Evolutionary conservation across 2,329 filamentous ascomycete genomes (phyloP).

Genomic region (Herpotrichia juniperi): DNA sequence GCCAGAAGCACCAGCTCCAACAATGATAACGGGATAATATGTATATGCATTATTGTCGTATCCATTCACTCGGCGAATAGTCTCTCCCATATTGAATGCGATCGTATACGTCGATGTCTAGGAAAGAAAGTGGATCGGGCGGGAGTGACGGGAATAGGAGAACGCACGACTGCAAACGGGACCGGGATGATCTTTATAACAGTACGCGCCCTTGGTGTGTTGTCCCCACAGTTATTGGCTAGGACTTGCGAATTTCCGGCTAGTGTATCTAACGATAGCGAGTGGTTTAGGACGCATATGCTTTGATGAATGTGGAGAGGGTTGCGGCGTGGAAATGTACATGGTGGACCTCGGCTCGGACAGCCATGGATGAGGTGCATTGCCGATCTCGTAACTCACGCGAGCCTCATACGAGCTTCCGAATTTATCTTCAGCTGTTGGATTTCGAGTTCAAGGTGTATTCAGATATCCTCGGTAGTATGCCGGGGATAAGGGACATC

Average conservation of each 20-base stretch:
- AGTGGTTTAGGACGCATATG: not conserved
- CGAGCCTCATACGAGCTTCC: not conserved
- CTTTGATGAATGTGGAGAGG: not conserved
- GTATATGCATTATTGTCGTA: constrained; percentile 48
- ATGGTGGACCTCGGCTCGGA: constrained; percentile 1
- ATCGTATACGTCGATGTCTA: not conserved
- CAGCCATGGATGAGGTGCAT: not conserved
- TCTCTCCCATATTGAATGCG: constrained; percentile 30
- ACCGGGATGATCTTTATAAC: not conserved
- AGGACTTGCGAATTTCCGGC: no score
- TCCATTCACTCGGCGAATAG: constrained; percentile 45
- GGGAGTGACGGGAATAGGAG: not conserved
- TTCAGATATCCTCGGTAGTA: not conserved
- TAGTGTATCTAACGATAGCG: no score
- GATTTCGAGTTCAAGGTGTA: not conserved
- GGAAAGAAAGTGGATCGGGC: not conserved
- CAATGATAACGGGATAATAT: constrained; percentile 58
- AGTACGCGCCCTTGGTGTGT: no score
- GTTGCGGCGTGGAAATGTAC: not conserved
- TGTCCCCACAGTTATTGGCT: no score
- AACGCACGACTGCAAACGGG: not conserved
- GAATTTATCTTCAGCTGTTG: not conserved
- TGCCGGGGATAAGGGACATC: no score
- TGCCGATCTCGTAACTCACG: not conserved
- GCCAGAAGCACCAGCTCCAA: constrained; percentile 68